Evolutionary conservation across 306 rosid species (phyloP).

Genomic region (Ormosia emarginata): DNA sequence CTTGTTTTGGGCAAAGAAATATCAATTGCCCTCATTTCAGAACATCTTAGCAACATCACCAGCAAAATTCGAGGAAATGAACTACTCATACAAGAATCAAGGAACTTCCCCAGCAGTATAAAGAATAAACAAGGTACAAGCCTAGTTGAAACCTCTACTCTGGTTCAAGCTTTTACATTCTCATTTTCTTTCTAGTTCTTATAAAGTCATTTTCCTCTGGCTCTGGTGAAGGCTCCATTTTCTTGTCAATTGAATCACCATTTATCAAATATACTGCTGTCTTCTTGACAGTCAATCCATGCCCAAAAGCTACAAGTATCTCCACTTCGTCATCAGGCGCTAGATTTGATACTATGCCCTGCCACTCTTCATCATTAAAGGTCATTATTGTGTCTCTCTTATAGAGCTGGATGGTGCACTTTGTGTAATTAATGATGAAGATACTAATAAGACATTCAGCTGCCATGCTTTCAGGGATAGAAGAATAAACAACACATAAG

Average conservation of each 20-base stretch:
- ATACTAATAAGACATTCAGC: background rate
- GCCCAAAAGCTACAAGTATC: background rate
- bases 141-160: too few species aligned
- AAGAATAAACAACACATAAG: background rate
- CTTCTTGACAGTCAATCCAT: background rate
- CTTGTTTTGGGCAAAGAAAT: background rate
- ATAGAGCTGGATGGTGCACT: background rate
- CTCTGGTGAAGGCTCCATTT: background rate
- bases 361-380: background rate
- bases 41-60: background rate
- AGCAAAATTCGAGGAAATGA: background rate
- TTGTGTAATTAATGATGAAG: background rate
- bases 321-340: background rate
- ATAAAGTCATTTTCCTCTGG: background rate
- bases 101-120: background rate
- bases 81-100: background rate
- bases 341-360: background rate
- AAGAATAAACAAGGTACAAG: background rate
- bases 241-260: background rate
- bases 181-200: too few species aligned
- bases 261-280: background rate
- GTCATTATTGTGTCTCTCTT: background rate
- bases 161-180: too few species aligned
- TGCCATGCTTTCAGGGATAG: background rate
- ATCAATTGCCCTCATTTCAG: background rate